Conservation (phyloP, 2,329 filamentous ascomycete species). For the Saccharata proteae region DNA sequence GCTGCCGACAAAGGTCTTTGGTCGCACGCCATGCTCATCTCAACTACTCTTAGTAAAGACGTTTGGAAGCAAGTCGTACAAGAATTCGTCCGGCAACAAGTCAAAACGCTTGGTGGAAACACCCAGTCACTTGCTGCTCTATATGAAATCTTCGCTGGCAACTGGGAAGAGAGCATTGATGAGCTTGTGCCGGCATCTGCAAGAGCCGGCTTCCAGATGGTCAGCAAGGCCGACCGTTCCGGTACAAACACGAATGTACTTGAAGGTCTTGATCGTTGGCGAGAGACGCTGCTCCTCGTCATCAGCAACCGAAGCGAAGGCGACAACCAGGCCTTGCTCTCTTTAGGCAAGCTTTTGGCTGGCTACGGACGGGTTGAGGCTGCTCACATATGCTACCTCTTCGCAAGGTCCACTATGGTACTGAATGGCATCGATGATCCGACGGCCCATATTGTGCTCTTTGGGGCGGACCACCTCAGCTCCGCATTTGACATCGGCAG, state of each 20-base stretch:
- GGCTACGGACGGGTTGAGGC: conserved; percentile 84
- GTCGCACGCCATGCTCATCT: conserved; percentile 91
- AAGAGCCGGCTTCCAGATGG: conserved; percentile 79
- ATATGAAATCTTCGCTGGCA: conserved; percentile 89
- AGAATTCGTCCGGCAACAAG: conserved; percentile 91
- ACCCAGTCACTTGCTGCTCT: conserved; percentile 82
- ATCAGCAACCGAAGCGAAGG: conserved; percentile 76
- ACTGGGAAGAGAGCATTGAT: conserved; percentile 87
- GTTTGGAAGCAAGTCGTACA: conserved; percentile 89
- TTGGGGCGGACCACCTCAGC: conserved; percentile 71
- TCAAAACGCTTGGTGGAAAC: conserved; percentile 67
- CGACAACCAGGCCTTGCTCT: conserved; percentile 64
- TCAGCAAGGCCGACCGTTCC: conserved; percentile 57
- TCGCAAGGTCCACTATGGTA: conserved; percentile 57
- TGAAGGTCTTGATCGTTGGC: conserved; percentile 85
- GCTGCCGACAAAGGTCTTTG: conserved; percentile 88
- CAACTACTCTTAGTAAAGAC: conserved; percentile 59
- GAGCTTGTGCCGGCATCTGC: conserved; percentile 90
- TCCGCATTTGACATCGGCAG: conserved; percentile 60
- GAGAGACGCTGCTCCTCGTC: conserved; percentile 75
- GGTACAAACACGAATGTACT: conserved; percentile 58
- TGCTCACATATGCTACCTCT: conserved; percentile 86
- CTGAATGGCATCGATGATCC: conserved; percentile 79
- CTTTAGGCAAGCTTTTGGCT: conserved; percentile 69
- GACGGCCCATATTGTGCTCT: conserved; percentile 63